phyloP scores from a whole-genome alignment of 2,329 filamentous ascomycete species.

The Didymella exigua region DNA sequence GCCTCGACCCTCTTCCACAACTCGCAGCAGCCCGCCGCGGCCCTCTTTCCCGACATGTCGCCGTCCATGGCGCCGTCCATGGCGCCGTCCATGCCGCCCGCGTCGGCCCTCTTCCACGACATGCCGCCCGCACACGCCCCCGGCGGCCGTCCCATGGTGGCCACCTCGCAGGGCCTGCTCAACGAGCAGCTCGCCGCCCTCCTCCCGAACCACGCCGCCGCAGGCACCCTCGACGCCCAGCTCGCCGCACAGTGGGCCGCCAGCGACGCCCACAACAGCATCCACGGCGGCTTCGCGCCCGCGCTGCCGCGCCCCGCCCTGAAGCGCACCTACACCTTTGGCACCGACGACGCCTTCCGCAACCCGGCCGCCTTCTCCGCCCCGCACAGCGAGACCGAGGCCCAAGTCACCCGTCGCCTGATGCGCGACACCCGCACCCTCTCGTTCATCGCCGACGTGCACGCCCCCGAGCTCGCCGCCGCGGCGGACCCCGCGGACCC shows the following conservation, averaged over 20 bases:
- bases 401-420: constrained; percentile 32
- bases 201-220: constrained; percentile 36
- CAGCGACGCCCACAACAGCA: constrained; percentile 25
- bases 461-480: constrained; percentile 20
- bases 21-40: constrained; percentile 36
- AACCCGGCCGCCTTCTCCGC: constrained; percentile 36
- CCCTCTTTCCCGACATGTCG: constrained; percentile 27
- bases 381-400: constrained; percentile 31
- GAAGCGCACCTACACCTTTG: constrained; percentile 44
- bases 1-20: constrained; percentile 42
- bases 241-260: constrained; percentile 36
- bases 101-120: background rate
- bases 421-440: constrained; percentile 33
- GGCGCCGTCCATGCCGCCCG: too few species aligned
- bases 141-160: constrained; percentile 23
- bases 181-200: constrained; percentile 40
- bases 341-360: constrained; percentile 45
- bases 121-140: constrained; percentile 5
- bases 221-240: constrained; percentile 37
- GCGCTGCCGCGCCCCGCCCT: constrained; percentile 23
- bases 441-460: constrained; percentile 16
- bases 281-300: constrained; percentile 27
- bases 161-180: constrained; percentile 34
- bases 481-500: too few species aligned
- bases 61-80: too few species aligned